Conservation (phyloP, 2,329 filamentous ascomycete genomes). For the Penicillium janthinellum region DNA sequence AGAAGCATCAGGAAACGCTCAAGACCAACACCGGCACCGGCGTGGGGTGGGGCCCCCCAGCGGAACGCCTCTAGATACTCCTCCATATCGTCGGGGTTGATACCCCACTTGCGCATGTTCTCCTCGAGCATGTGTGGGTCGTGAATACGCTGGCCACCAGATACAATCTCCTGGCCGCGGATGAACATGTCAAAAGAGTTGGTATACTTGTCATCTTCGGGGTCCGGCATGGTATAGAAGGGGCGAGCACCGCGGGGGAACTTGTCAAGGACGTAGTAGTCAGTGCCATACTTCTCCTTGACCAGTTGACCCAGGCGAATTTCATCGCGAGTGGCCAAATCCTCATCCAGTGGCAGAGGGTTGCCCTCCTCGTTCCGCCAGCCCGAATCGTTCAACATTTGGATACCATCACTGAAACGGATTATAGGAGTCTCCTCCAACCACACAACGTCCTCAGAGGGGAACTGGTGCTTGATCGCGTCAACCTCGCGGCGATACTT, state of each 20-base stretch:
- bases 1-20: slow-evolving; percentile 87
- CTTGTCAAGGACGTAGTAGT: slow-evolving; percentile 94
- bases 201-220: slow-evolving; percentile 70
- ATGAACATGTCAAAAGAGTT: slow-evolving; percentile 97
- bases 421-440: slow-evolving; percentile 82
- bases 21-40: slow-evolving; percentile 84
- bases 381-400: slow-evolving; percentile 76
- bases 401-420: slow-evolving; percentile 75
- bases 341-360: slow-evolving; percentile 69
- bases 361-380: slow-evolving; percentile 78
- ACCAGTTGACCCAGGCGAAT: slow-evolving; percentile 82
- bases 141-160: slow-evolving; percentile 91
- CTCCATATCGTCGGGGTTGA: slow-evolving; percentile 80
- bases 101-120: slow-evolving; percentile 74
- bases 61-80: slow-evolving; percentile 89
- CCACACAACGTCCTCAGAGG: slow-evolving; percentile 84
- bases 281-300: slow-evolving; percentile 81
- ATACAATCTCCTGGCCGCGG: slow-evolving; percentile 88
- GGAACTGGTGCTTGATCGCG: slow-evolving; percentile 78
- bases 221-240: slow-evolving; percentile 88
- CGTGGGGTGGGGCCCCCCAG: slow-evolving; percentile 85
- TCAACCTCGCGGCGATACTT: slow-evolving; percentile 73
- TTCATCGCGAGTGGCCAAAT: slow-evolving; percentile 82
- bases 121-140: slow-evolving; percentile 72
- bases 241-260: slow-evolving; percentile 83